These are phyloP conservation scores for Cetraspora pellucida DNA, from an alignment of 192 early-diverging fungal genomes.

Conservation along the genomic window DNA sequence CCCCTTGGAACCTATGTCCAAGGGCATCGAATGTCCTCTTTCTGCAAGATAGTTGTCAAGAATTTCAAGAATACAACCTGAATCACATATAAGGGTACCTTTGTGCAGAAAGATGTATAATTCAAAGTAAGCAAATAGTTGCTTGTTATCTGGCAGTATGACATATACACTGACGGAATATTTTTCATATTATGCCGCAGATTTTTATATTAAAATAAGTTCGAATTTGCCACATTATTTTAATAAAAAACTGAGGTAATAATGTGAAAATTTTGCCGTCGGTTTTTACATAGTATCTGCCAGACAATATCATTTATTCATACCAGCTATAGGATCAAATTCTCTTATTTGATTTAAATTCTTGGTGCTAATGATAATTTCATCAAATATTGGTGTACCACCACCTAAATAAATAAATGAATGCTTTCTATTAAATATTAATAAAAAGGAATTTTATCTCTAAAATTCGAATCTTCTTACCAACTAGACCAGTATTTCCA, in stretches of 20 bases:
- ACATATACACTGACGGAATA: no score
- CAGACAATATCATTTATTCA: no score
- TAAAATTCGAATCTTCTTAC: conserved; percentile 12
- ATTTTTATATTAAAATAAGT: no score
- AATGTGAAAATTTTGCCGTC: no score
- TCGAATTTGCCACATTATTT: no score
- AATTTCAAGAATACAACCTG: conserved; percentile 89
- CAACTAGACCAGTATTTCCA: conserved; percentile 98
- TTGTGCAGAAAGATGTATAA: conserved; percentile 46
- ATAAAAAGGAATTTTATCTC: background rate
- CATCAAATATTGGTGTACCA: conserved; percentile 92
- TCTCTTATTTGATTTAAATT: conserved; percentile 79
- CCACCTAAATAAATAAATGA: conserved; percentile 56
- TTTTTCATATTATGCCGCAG: no score
- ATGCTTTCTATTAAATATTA: background rate
- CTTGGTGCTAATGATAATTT: conserved; percentile 81
- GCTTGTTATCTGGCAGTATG: no score
- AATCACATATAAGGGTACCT: conserved; percentile 89
- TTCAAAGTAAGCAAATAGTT: no score
- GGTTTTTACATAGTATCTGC: no score
- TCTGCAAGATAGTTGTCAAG: conserved; percentile 87
- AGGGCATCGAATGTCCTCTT: conserved; percentile 86
- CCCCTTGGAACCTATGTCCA: conserved; percentile 89
- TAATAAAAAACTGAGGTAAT: no score
- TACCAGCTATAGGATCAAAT: conserved; percentile 68